Percentiles rank a stretch among this genome's conserved stretches.
Conservation (phyloP, 257 asterid genomes). For the Solanum acaule region DNA sequence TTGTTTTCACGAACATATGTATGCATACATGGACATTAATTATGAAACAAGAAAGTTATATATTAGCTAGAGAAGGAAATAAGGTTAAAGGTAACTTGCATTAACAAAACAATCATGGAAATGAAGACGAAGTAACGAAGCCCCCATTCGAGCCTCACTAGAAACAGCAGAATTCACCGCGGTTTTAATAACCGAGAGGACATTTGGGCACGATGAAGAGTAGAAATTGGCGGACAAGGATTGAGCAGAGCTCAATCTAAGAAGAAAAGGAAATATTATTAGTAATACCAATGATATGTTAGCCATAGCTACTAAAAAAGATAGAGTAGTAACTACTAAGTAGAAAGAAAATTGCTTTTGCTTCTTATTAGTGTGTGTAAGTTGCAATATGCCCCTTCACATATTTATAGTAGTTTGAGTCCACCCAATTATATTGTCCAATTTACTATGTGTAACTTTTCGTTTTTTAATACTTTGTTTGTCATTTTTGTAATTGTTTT, state of each 20-base stretch:
- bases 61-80: not conserved
- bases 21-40: not conserved
- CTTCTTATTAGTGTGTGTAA: not conserved
- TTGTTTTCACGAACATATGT: not conserved
- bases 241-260: conserved; percentile 21
- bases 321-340: not conserved
- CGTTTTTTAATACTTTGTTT: not conserved
- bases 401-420: conserved; percentile 27
- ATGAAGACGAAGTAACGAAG: conserved; percentile 86
- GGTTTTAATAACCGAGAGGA: conserved; percentile 23
- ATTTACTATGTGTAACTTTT: not conserved
- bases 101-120: conserved; percentile 90
- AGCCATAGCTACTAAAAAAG: not conserved
- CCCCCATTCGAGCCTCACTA: conserved; percentile 79
- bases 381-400: not conserved
- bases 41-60: not conserved
- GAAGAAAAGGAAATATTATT: conserved; percentile 13
- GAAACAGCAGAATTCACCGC: conserved; percentile 44
- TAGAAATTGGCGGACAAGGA: conserved; percentile 39
- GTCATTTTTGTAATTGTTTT: not conserved
- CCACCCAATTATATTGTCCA: not conserved
- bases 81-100: conserved; percentile 27
- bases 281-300: not conserved
- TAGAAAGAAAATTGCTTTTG: not conserved
- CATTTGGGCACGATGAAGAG: conserved; percentile 39